Evolutionary conservation across 805 yeast species (phyloP).

Genomic region (Wickerhamomyces ciferrii): DNA sequence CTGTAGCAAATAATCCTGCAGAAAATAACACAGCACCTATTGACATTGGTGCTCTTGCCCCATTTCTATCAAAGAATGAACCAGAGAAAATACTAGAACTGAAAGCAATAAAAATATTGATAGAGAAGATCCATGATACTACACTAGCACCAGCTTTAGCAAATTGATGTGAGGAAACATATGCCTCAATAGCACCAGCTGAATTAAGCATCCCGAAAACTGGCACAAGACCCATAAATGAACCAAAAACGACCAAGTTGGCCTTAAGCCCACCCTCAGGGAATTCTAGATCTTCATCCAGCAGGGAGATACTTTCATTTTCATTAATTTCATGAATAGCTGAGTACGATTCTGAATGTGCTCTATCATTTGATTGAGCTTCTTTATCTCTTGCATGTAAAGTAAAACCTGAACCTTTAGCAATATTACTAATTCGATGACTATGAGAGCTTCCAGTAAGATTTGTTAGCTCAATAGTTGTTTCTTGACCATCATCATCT

Average conservation of each 20-base stretch:
- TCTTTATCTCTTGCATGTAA: not conserved
- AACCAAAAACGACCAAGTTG: constrained; percentile 53
- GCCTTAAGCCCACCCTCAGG: constrained; percentile 59
- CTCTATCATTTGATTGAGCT: not conserved
- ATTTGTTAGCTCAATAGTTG: not conserved
- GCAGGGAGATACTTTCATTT: not conserved
- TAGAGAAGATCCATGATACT: constrained; percentile 63
- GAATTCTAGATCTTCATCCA: constrained; percentile 16
- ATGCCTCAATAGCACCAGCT: constrained; percentile 62
- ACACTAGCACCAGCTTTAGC: constrained; percentile 37
- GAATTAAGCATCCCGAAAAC: constrained; percentile 57
- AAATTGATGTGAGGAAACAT: constrained; percentile 51
- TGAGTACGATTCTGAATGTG: not conserved
- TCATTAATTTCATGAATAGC: not conserved
- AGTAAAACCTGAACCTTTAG: not conserved
- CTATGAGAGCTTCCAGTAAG: not conserved
- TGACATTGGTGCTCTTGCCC: constrained; percentile 41
- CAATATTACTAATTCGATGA: not conserved
- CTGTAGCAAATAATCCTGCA: constrained; percentile 52
- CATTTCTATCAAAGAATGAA: constrained; percentile 58
- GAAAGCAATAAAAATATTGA: constrained; percentile 47
- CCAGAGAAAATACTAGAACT: constrained; percentile 51
- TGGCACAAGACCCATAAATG: constrained; percentile 53
- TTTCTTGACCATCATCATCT: not conserved
- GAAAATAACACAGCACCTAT: constrained; percentile 40